These are phyloP conservation scores for Colletotrichum tropicale DNA, from an alignment of 2,329 filamentous ascomycete genomes.

Conservation along the genomic window DNA sequence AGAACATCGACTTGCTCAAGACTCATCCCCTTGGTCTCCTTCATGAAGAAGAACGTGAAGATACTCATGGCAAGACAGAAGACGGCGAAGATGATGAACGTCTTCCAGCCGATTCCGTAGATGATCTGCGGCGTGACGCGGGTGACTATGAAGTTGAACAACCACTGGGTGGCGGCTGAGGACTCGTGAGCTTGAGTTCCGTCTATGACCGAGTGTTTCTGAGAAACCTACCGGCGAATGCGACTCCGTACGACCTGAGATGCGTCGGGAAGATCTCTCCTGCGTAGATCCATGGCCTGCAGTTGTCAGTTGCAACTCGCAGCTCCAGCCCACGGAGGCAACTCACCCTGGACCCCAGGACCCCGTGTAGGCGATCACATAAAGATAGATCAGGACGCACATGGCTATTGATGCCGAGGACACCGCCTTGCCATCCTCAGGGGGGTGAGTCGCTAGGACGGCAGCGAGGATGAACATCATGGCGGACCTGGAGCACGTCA, in stretches of 20 bases:
- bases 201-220: fast-evolving
- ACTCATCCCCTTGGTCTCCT: not conserved
- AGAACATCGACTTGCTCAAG: not conserved
- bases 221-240: not conserved
- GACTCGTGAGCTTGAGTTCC: fast-evolving
- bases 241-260: not conserved
- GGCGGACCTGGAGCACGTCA: not conserved
- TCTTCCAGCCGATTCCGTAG: constrained; percentile 48
- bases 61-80: constrained; percentile 50
- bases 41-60: not conserved
- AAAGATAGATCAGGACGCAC: not conserved
- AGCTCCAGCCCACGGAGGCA: not conserved
- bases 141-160: constrained; percentile 54
- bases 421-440: not conserved
- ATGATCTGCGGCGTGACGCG: constrained; percentile 53
- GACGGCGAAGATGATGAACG: constrained; percentile 54
- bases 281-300: not conserved
- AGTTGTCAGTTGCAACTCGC: not conserved
- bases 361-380: not conserved
- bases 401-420: not conserved
- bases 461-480: not conserved
- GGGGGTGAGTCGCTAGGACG: not conserved
- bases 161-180: constrained; percentile 48
- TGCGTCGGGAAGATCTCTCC: not conserved
- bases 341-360: not conserved